Evolutionary conservation across 2,329 filamentous ascomycete species (phyloP).

Genomic region (Exserohilum turcica): DNA sequence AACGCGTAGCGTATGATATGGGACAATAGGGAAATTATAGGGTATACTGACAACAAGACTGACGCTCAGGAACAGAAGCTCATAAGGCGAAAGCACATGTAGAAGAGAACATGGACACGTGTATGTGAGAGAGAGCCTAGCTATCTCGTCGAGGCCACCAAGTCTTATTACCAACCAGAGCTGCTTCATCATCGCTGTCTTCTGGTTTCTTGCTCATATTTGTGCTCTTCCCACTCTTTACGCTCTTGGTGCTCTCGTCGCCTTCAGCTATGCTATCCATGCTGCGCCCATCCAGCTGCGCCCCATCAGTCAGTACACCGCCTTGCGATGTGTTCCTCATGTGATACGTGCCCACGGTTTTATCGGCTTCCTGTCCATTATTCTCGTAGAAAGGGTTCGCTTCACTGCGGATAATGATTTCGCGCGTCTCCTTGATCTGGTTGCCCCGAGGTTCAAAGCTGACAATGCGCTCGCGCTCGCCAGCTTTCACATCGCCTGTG

Average conservation of each 20-base stretch:
- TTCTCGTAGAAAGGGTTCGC: constrained; percentile 27
- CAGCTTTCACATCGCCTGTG: constrained; percentile 17
- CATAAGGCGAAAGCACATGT: background rate
- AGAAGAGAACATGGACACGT: too few relatives aligned
- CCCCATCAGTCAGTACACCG: constrained; percentile 15
- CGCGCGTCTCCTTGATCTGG: constrained; percentile 41
- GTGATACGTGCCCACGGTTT: constrained; percentile 3
- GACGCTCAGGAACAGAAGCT: too few relatives aligned
- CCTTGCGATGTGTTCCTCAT: constrained; percentile 7
- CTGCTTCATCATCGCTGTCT: constrained; percentile 34
- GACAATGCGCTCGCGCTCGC: constrained; percentile 15
- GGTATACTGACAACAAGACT: too few relatives aligned
- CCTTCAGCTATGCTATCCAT: constrained; percentile 32
- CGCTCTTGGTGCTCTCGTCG: constrained; percentile 30
- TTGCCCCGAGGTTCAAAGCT: constrained; percentile 33
- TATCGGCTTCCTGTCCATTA: constrained; percentile 13
- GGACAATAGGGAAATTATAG: too few relatives aligned
- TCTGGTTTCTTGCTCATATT: constrained; percentile 17
- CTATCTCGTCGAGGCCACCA: constrained; percentile 10
- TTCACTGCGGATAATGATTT: constrained; percentile 32
- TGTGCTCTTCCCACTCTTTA: constrained; percentile 21
- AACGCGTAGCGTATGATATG: too few relatives aligned
- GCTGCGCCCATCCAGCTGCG: constrained; percentile 17
- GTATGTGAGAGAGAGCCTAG: too few relatives aligned
- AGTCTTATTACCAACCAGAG: constrained; percentile 21